Base-by-base conservation (phyloP, 371 early-diverging fungal genomes). In the Coemansia sp. region DNA sequence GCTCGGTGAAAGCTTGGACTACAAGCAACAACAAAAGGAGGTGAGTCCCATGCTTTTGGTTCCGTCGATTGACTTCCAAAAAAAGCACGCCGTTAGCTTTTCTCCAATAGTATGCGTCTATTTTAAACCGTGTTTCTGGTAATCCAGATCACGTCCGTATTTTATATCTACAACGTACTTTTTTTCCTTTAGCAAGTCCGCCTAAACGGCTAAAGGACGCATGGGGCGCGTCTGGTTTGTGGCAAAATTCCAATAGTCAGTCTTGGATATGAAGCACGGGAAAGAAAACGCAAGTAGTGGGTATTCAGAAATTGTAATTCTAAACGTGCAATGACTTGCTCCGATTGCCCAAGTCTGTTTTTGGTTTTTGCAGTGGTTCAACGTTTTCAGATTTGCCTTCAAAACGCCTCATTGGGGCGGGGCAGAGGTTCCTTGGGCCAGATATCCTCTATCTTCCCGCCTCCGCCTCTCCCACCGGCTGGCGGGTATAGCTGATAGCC, bases 41-140 rank as follows among this genome's bases (percentile, higher is more conserved):
- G 18, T 48, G 18, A 53, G 24, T 55, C 34, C 56, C 56, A 55
- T n/a, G 56, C 2, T n/a, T 55, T 55, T 55, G 56, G 56, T 5
- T 55, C 56, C 3, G 34, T 16, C n/a, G 56, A 48, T 48, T 18
- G 48, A 48, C 48, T 42, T 16, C 42, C 16, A 42, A 42, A 14
- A 16, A 11, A 16, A 7, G 48, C 48, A 48, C n/a, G 16, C 48
- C 48, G 48, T 45, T 16, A 16, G 16, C 45, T 48, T 14, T 18
- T 18, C 48, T 7, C 48, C 16, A 18, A 18, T 48, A 7, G 18
- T 5, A n/a, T 16, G 18, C 48, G 7, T n/a, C 18, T n/a, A 18
- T 16, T 18, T 18, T 7, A 48, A 48, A 48, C 48, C 48, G 18
- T 18, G 48, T 18, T 18, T 18, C 48, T 18, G 18, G 16, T 48